phyloP scores from a whole-genome alignment of 2,329 filamentous ascomycete species.

The Paraconiothyrium brasiliense region DNA sequence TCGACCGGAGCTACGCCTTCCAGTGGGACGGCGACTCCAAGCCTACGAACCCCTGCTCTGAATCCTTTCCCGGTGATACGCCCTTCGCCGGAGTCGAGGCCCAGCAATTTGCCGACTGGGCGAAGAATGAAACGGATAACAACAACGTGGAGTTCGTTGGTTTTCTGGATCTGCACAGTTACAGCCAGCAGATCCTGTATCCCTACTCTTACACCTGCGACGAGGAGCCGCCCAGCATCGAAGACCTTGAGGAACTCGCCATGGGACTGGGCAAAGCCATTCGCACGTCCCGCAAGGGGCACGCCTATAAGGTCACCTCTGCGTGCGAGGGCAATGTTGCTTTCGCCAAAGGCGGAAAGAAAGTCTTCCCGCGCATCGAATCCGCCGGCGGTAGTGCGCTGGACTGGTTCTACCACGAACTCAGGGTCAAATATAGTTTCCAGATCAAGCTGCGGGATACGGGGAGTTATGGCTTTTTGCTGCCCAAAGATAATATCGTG shows the following conservation, averaged over 20 bases:
- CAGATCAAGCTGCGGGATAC: conserved; percentile 95
- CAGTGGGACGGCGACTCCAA: conserved; percentile 78
- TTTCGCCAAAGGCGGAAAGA: conserved; percentile 44
- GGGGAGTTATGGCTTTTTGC: conserved; percentile 90
- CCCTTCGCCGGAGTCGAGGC: conserved; percentile 88
- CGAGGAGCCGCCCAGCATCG: conserved; percentile 80
- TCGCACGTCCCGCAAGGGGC: conserved; percentile 77
- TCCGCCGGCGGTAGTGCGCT: conserved; percentile 84
- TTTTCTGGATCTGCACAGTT: conserved; percentile 90
- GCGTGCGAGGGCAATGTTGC: conserved; percentile 84
- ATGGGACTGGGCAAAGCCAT: conserved; percentile 90
- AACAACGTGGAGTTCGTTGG: conserved; percentile 81
- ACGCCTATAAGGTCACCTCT: conserved; percentile 73
- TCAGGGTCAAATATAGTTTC: conserved; percentile 84
- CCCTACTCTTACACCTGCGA: conserved; percentile 89
- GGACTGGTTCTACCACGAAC: conserved; percentile 94
- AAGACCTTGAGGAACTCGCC: conserved; percentile 91
- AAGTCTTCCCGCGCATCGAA: conserved; percentile 68
- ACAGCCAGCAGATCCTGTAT: conserved; percentile 93
- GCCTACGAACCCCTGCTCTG: conserved; percentile 82
- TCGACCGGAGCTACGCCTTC: conserved; percentile 87
- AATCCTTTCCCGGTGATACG: conserved; percentile 83
- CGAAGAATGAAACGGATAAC: conserved; percentile 75
- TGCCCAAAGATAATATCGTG: conserved; percentile 86
- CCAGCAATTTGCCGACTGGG: conserved; percentile 79